A percentile compares a stretch with the other conserved stretches of the same genome.
phyloP scores from a whole-genome alignment of 495 filamentous ascomycete species.

The Talaromyces proteolyticus region DNA sequence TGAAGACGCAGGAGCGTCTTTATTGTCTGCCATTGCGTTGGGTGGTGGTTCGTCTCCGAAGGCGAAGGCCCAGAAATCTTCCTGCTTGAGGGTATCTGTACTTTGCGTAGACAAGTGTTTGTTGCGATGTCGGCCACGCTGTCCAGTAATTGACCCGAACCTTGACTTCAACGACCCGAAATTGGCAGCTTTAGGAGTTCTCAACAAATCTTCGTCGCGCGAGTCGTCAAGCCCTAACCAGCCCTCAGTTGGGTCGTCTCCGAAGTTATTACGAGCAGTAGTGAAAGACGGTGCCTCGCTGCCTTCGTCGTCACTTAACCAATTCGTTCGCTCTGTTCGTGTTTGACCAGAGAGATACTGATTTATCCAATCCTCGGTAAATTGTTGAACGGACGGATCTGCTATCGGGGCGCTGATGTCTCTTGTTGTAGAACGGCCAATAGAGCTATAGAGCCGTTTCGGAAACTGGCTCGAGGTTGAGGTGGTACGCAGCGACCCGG shows the following conservation, averaged over 20 bases:
- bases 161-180: slow-evolving; percentile 6
- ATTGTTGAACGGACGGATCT: slow-evolving; percentile 45
- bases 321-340: slow-evolving; percentile 58
- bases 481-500: slow-evolving; percentile 1
- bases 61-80: slow-evolving; percentile 45
- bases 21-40: slow-evolving; percentile 28
- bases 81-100: slow-evolving; percentile 60
- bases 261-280: slow-evolving; percentile 36
- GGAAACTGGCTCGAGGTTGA: slow-evolving; percentile 7
- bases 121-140: slow-evolving; percentile 27
- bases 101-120: slow-evolving; percentile 47
- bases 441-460: slow-evolving; percentile 13
- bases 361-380: slow-evolving; percentile 75
- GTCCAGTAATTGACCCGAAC: neutral
- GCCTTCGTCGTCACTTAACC: slow-evolving; percentile 70
- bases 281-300: slow-evolving; percentile 42
- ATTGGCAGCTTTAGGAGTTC: slow-evolving; percentile 38
- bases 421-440: slow-evolving; percentile 15
- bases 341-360: slow-evolving; percentile 60
- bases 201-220: slow-evolving; percentile 32
- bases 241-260: slow-evolving; percentile 36
- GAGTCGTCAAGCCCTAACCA: slow-evolving; percentile 38
- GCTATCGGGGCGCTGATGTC: slow-evolving; percentile 26
- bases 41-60: slow-evolving; percentile 36
- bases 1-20: slow-evolving; percentile 17